These are phyloP conservation scores for Chlorophyllum brunneum DNA, from an alignment of 768 basidiomycete genomes.

Conservation along the genomic window DNA sequence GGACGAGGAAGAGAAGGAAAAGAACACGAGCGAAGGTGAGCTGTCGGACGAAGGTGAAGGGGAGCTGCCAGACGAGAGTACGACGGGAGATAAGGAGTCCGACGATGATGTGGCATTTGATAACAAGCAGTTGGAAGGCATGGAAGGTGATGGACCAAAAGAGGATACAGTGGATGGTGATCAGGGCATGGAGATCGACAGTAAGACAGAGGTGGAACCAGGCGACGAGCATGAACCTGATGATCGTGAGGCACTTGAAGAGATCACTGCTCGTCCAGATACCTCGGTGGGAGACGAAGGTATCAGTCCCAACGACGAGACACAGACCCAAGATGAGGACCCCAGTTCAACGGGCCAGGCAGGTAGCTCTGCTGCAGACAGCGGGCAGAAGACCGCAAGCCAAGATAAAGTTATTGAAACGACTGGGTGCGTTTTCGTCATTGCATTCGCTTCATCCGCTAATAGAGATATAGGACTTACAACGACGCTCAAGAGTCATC, in stretches of 20 bases:
- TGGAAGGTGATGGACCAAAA: constrained; percentile 25
- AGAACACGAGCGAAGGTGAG: constrained; percentile 33
- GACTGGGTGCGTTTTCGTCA: constrained; percentile 27
- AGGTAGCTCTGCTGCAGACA: constrained; percentile 7
- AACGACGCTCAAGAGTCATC: constrained; percentile 13
- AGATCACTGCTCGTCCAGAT: constrained; percentile 39
- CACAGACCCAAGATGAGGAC: constrained; percentile 14
- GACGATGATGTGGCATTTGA: constrained; percentile 42
- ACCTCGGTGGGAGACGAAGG: constrained; percentile 38
- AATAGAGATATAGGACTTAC: constrained; percentile 9
- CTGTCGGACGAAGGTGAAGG: constrained; percentile 83
- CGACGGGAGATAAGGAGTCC: constrained; percentile 21
- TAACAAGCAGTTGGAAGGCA: constrained; percentile 69
- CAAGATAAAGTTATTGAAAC: constrained; percentile 27
- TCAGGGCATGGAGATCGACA: constrained; percentile 30
- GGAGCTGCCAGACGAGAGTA: constrained; percentile 34
- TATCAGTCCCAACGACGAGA: constrained; percentile 27
- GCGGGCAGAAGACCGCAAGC: constrained; percentile 14
- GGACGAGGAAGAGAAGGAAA: constrained; percentile 27
- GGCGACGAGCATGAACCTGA: constrained; percentile 26
- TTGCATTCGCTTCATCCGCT: not conserved
- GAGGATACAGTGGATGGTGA: constrained; percentile 29
- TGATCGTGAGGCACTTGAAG: constrained; percentile 29
- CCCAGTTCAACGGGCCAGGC: constrained; percentile 21
- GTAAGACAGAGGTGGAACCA: constrained; percentile 19